Conservation (phyloP, 164 flowering plant genomes). For the Pachysandra terminalis region DNA sequence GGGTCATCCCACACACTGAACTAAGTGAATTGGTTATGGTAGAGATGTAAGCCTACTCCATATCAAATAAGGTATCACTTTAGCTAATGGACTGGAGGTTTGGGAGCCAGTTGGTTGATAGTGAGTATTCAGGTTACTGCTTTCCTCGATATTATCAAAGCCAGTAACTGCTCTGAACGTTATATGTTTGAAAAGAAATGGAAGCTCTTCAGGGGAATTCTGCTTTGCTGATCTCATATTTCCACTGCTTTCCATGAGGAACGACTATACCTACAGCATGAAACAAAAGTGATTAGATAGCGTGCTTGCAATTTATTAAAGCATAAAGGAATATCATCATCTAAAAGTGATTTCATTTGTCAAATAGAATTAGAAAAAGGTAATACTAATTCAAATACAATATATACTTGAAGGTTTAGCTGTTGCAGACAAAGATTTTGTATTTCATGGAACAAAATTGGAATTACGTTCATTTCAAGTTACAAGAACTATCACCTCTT, state of each 20-base stretch:
- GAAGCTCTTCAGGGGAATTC: slow-evolving; percentile 28
- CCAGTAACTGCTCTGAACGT: slow-evolving; percentile 32
- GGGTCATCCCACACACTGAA: too few relatives aligned
- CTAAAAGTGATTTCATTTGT: too few relatives aligned
- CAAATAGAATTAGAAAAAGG: too few relatives aligned
- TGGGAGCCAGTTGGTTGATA: slow-evolving; percentile 3
- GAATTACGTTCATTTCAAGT: too few relatives aligned
- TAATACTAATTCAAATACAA: too few relatives aligned
- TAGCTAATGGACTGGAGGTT: slow-evolving; percentile 6
- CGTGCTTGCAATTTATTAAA: neutral
- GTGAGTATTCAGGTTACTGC: slow-evolving; percentile 4
- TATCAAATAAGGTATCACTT: neutral
- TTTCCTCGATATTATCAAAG: slow-evolving; percentile 30
- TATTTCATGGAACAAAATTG: too few relatives aligned
- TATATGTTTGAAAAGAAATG: slow-evolving; percentile 34
- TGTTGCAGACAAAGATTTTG: too few relatives aligned
- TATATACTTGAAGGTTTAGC: too few relatives aligned
- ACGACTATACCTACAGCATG: slow-evolving; percentile 7
- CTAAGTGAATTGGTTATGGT: too few relatives aligned
- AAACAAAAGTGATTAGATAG: neutral
- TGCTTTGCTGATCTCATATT: slow-evolving; percentile 15
- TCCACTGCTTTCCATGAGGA: slow-evolving; percentile 26
- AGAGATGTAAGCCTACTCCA: neutral
- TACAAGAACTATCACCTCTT: too few relatives aligned
- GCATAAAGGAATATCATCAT: neutral